phyloP scores from a whole-genome alignment of 2,329 filamentous ascomycete genomes.

The Colletotrichum simmondsii region DNA sequence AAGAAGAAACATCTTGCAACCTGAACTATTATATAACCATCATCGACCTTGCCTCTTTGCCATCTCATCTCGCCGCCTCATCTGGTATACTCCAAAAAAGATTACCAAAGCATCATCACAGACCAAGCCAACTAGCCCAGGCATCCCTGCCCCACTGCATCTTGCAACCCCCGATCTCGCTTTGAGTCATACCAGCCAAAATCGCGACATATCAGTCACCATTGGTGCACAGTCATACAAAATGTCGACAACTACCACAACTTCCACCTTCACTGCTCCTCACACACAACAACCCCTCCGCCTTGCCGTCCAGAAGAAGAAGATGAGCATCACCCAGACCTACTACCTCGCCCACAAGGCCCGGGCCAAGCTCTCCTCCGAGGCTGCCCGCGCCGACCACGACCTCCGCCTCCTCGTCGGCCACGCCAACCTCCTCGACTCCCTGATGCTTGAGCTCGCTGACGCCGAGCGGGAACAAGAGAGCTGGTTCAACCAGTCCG shows the following conservation, averaged over 20 bases:
- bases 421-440: conserved; percentile 97
- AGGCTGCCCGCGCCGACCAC: conserved; percentile 92
- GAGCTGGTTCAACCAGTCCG: conserved; percentile 96
- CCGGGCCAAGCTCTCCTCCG: conserved; percentile 92
- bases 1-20: conserved; percentile 24
- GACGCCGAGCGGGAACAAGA: conserved; percentile 97
- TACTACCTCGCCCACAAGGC: conserved; percentile 99
- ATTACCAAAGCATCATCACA: conserved; percentile 26
- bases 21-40: conserved; percentile 13
- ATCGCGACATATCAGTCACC: conserved; percentile 35
- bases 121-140: conserved; percentile 30
- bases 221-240: conserved; percentile 37
- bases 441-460: conserved; percentile 90
- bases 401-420: conserved; percentile 95
- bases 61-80: background rate
- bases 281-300: conserved; percentile 44
- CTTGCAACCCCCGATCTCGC: conserved; percentile 29
- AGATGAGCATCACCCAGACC: conserved; percentile 97
- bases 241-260: conserved; percentile 43
- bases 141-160: conserved; percentile 29
- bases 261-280: conserved; percentile 35
- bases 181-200: conserved; percentile 35
- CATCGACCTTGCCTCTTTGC: background rate
- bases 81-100: background rate
- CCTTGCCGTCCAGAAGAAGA: conserved; percentile 61